Evolutionary conservation across 306 rosid species (phyloP).

Genomic region (Argentina anserina): DNA sequence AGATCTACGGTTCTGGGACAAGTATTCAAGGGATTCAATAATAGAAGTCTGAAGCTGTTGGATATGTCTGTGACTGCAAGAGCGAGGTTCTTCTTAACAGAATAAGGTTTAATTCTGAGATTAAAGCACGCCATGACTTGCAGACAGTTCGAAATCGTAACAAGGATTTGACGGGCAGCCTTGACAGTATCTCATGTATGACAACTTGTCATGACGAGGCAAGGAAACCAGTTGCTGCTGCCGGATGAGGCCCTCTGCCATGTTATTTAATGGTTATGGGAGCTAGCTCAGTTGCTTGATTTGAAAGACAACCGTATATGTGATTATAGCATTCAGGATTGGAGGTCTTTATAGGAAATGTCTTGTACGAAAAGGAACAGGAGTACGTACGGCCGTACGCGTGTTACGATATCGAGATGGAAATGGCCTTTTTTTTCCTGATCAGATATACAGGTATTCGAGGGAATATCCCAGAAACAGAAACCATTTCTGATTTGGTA

Average conservation of each 20-base stretch:
- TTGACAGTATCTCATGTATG: not conserved
- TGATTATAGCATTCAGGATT: too few relatives aligned
- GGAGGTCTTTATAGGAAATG: too few relatives aligned
- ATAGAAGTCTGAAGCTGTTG: too few relatives aligned
- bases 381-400: too few relatives aligned
- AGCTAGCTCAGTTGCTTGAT: too few relatives aligned
- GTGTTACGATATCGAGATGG: too few relatives aligned
- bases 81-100: not conserved
- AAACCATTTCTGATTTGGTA: too few relatives aligned
- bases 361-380: too few relatives aligned
- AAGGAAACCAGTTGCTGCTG: not conserved
- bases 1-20: not conserved
- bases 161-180: not conserved
- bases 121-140: conserved; percentile 4
- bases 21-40: not conserved
- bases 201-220: not conserved
- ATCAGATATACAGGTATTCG: too few relatives aligned
- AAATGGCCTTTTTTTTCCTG: too few relatives aligned
- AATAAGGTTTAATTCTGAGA: not conserved
- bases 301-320: too few relatives aligned
- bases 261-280: not conserved
- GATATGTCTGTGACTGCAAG: not conserved
- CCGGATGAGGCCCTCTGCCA: not conserved
- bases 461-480: too few relatives aligned
- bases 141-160: not conserved